Base-by-base conservation (phyloP, 306 rosid genomes). In the Sicyos edulis region DNA sequence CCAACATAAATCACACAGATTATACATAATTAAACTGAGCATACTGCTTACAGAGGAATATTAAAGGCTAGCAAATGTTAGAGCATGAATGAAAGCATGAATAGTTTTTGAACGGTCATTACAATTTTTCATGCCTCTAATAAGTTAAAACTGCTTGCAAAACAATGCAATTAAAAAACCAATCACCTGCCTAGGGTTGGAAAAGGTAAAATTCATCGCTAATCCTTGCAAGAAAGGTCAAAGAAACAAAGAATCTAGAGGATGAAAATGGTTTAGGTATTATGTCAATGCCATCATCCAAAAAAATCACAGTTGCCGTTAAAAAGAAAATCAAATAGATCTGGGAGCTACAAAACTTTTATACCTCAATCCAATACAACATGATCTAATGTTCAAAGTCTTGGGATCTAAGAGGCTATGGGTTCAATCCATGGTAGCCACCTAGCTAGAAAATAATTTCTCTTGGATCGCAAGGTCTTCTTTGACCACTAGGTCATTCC, bases 1-100 rank as follows among this genome's bases (percentile, higher is more conserved):
- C 67, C 51, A 32, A 58, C 14, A 54, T 26, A 52, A 53, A 49
- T 68, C 44, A 68, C 40, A 67, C 73, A 68, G 42, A 68, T 68
- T 10, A 49, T 45, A 66, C 55, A 47, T 44, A 44, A 66, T 45
- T 47, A 44, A n/a, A n/a, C n/a, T n/a, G n/a, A 17, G 57, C 73
- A 49, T 7, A 20, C 10, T 19, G 53, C 71, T 20, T 20, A 21
- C 20, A 54, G 11, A 47, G 0, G 72, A 22, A 49, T 34, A 47
- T 45, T 19, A 47, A 67, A 67, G 54, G 34, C 21, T 12, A 1
- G 47, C 40, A 47, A 32, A 14, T 10, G 52, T 45, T 47, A 42
- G 72, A 47, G 20, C 9, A 12, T 40, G 7, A 45, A 67, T 11
- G 42, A 67, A 22, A 13, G 34, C 37, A 2, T 42, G 50, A 44